Conservation (phyloP, 768 basidiomycete genomes). For the Postia placenta region DNA sequence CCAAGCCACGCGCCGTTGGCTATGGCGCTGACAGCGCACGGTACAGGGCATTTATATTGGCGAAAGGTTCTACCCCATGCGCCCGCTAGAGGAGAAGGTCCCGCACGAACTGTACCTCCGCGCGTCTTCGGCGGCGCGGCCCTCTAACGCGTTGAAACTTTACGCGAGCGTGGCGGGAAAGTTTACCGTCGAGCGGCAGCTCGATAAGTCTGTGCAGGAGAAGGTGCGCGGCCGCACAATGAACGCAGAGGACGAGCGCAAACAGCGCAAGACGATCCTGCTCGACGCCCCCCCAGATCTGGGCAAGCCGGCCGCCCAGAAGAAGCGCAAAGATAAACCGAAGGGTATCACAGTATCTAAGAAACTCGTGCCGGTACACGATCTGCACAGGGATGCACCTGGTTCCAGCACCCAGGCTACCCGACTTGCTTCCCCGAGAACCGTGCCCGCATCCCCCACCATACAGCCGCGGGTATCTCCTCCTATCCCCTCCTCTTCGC, state of each 20-base stretch:
- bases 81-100: slow-evolving; percentile 42
- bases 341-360: slow-evolving; percentile 8
- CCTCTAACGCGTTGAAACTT: slow-evolving; percentile 61
- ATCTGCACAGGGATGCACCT: slow-evolving; percentile 1
- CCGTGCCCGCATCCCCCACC: background rate
- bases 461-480: slow-evolving; percentile 13
- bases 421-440: background rate
- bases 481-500: slow-evolving; percentile 19
- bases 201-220: slow-evolving; percentile 37
- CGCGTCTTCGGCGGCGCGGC: slow-evolving; percentile 48
- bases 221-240: slow-evolving; percentile 34
- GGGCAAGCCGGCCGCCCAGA: slow-evolving; percentile 12
- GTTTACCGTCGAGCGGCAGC: slow-evolving; percentile 58
- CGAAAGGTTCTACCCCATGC: slow-evolving; percentile 57
- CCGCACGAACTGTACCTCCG: slow-evolving; percentile 73
- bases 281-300: slow-evolving; percentile 32
- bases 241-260: slow-evolving; percentile 39
- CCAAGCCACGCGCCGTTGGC: background rate
- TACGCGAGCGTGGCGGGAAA: slow-evolving; percentile 73
- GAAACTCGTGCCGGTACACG: background rate
- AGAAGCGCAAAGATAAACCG: slow-evolving; percentile 35
- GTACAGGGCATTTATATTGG: slow-evolving; percentile 62
- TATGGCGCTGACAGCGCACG: background rate
- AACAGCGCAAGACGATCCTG: slow-evolving; percentile 40
- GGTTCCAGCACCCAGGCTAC: background rate